Evolutionary conservation across 140 eudicot species (phyloP).

Genomic region (Ambrosia hybrid): DNA sequence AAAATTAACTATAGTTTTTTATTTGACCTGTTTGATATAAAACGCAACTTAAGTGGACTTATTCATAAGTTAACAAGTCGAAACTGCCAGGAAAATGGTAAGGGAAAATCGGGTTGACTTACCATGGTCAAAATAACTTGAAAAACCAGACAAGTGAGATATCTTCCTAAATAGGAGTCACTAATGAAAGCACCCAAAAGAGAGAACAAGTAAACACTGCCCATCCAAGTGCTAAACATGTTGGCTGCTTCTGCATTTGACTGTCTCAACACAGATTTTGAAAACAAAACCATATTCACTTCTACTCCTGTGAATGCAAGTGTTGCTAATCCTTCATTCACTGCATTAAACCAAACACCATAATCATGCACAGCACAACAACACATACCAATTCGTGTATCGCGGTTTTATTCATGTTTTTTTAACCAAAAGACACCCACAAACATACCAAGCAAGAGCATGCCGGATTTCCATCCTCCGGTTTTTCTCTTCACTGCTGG

Average conservation of each 20-base stretch:
- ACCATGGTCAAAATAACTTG: constrained; percentile 63
- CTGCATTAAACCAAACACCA: constrained; percentile 36
- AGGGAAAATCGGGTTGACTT: constrained; percentile 31
- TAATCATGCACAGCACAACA: neutral
- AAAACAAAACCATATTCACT: constrained; percentile 75
- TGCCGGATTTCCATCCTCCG: constrained; percentile 81
- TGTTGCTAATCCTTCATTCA: constrained; percentile 69
- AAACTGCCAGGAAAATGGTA: neutral
- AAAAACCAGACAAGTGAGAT: constrained; percentile 70
- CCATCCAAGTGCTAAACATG: constrained; percentile 79
- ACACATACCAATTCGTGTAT: neutral
- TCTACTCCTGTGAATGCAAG: constrained; percentile 82
- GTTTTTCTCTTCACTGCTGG: constrained; percentile 57
- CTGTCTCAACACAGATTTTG: constrained; percentile 63
- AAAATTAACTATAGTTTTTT: neutral
- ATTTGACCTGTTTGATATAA: neutral
- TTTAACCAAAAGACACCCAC: neutral
- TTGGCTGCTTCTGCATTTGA: constrained; percentile 83
- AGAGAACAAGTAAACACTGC: constrained; percentile 72
- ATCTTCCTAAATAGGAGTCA: constrained; percentile 84
- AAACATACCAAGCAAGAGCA: constrained; percentile 57
- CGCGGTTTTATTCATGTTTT: neutral
- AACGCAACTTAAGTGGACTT: neutral
- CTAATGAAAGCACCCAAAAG: constrained; percentile 81
- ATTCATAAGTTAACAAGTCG: neutral